Percentiles rank a stretch among this genome's conserved stretches.
Conservation (phyloP, 768 basidiomycete genomes). For the Cystofilobasidium macerans region DNA sequence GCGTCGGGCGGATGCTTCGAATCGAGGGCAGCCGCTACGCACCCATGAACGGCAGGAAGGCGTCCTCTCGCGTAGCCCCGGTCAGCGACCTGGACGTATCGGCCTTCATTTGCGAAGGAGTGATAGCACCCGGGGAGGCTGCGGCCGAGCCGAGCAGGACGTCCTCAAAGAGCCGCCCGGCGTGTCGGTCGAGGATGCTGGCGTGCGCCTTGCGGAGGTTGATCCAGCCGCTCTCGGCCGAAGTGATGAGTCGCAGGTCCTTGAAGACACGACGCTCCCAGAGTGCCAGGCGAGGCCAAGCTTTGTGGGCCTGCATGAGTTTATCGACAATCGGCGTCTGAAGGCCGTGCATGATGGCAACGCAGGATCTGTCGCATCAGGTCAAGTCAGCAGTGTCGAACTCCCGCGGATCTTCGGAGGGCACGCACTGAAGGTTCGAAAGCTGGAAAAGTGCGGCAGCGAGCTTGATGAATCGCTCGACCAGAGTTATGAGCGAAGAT, state of each 20-base stretch:
- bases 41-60: slow-evolving; percentile 19
- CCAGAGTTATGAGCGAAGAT: slow-evolving; percentile 52
- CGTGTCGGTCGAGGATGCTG: neutral
- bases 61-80: neutral
- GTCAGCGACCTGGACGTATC: neutral
- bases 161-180: neutral
- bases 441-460: slow-evolving; percentile 74
- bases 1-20: no score
- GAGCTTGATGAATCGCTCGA: slow-evolving; percentile 70
- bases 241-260: slow-evolving; percentile 58
- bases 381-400: neutral
- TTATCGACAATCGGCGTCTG: slow-evolving; percentile 56
- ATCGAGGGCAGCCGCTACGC: neutral
- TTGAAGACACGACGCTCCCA: slow-evolving; percentile 64
- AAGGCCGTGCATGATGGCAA: slow-evolving; percentile 68
- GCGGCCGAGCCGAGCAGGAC: neutral
- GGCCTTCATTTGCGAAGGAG: no score
- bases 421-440: slow-evolving; percentile 55
- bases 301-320: slow-evolving; percentile 49
- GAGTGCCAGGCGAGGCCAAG: slow-evolving; percentile 55
- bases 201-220: slow-evolving; percentile 51
- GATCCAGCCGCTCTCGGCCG: slow-evolving; percentile 58
- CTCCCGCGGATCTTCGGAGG: no score
- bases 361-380: slow-evolving; percentile 41
- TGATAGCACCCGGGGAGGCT: neutral